Base-by-base conservation (phyloP, 2,329 filamentous ascomycete species). In the Phoma sp. region DNA sequence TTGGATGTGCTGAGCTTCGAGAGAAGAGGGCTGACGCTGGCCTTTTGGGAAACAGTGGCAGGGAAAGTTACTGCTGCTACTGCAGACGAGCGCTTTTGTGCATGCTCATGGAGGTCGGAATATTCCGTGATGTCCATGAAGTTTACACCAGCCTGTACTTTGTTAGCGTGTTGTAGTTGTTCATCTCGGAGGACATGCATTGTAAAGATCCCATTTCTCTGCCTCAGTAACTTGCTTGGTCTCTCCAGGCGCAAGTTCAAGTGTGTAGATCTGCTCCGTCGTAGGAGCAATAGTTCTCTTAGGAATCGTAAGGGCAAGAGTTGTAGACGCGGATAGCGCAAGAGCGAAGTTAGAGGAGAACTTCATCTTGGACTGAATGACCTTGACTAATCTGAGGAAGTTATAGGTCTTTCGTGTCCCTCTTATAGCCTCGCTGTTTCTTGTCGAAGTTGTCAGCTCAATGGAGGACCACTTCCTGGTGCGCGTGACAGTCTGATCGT, bases 101-200 rank as follows among this genome's bases (percentile, higher is more conserved):
- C 25, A 9, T 49, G 36, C 6, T 17, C 47, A 31, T 62, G 52
- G 25, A 69, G 58, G 12, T 61, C 59, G 1, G 43, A 31, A 35
- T 66, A 61, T 31, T 68, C 54, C 17, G 65, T 69, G 19, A 69
- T 64, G 46, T 70, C 65, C 46, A 69, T 62, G 61, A 70, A 65
- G 32, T 67, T 56, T 7, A 50, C 62, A 3, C 62, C 67, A 33
- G 59, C 32, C 65, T 68, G 69, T 86, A 29, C 15, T 2, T 19
- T 2, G 31, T 59, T 35, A 55, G 48, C 12, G 21, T 19, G 41
- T 9, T 6, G 5, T 1, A 15, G 13, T 22, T 8, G 24, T 13
- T 19, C 37, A 7, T 13, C 25, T 9, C 10, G 2, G 17, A 6
- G 4, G 21, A 40, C 51, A 32, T 51, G 57, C 60, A 52, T 57